Evolutionary conservation across 345 rosid species (phyloP).

Genomic region (Geranium rotundifolium): DNA sequence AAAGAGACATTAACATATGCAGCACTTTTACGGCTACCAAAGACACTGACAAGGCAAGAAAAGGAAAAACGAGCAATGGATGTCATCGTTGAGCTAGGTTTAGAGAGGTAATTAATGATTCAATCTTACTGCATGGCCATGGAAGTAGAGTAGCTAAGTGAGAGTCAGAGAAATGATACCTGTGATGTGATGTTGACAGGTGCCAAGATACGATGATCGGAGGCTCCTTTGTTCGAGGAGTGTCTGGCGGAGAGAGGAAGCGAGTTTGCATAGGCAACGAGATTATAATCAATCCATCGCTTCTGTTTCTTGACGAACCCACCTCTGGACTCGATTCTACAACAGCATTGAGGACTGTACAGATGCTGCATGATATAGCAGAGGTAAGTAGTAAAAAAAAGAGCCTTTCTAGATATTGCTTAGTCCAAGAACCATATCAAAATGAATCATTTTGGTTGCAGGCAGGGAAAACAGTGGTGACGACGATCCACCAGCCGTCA

Average conservation of each 20-base stretch:
- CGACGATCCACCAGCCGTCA: slow-evolving; percentile 95
- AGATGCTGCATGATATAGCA: slow-evolving; percentile 82
- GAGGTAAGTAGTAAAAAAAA: slow-evolving; percentile 26
- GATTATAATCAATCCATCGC: slow-evolving; percentile 85
- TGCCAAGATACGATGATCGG: slow-evolving; percentile 96
- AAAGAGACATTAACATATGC: slow-evolving; percentile 82
- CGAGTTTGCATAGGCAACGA: slow-evolving; percentile 93
- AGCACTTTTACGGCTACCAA: slow-evolving; percentile 67
- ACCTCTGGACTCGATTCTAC: slow-evolving; percentile 98
- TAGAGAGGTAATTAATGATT: slow-evolving; percentile 57
- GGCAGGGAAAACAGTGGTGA: slow-evolving; percentile 88
- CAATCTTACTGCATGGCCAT: not conserved
- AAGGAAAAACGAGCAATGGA: slow-evolving; percentile 75
- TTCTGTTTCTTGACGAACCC: slow-evolving; percentile 92
- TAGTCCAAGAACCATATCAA: too few species aligned
- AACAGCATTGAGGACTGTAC: slow-evolving; percentile 76
- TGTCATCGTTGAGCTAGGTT: slow-evolving; percentile 72
- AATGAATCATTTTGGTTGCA: slow-evolving; percentile 17
- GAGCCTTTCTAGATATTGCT: too few species aligned
- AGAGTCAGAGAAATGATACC: too few species aligned
- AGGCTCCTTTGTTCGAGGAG: slow-evolving; percentile 88
- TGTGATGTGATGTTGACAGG: slow-evolving; percentile 20
- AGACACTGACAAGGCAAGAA: slow-evolving; percentile 48
- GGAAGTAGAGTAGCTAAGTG: too few species aligned
- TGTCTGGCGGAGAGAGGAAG: slow-evolving; percentile 97